These are phyloP conservation scores for Lentinula detonsa DNA, from an alignment of 768 basidiomycete genomes.

Conservation along the genomic window DNA sequence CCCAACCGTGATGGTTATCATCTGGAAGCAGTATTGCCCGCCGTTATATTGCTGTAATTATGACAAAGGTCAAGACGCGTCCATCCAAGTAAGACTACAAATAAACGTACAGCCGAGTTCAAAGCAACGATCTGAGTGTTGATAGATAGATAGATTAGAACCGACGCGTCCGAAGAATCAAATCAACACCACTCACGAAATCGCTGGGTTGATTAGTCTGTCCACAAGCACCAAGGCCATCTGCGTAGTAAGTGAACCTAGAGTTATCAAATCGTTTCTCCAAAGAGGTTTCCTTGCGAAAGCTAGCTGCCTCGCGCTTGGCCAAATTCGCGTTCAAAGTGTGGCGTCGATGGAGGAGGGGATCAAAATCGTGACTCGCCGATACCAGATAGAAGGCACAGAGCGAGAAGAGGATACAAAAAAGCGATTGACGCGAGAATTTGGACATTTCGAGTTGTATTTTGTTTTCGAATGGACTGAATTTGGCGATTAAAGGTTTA, in stretches of 20 bases:
- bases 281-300: neutral
- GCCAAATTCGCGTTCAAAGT: neutral
- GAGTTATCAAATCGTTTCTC: constrained; percentile 2
- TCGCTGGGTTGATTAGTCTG: constrained; percentile 1
- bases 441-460: neutral
- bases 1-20: constrained; percentile 44
- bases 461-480: neutral
- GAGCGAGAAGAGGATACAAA: neutral
- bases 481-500: neutral
- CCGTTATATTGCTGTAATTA: constrained; percentile 1
- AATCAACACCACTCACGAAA: neutral
- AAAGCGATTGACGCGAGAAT: neutral
- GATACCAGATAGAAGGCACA: neutral
- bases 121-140: constrained; percentile 5
- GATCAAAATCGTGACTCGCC: neutral
- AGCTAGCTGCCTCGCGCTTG: constrained; percentile 1
- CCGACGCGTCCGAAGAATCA: neutral
- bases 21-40: constrained; percentile 38
- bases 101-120: constrained; percentile 1
- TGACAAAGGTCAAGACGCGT: neutral
- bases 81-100: neutral
- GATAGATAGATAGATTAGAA: neutral
- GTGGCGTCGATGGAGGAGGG: constrained; percentile 1
- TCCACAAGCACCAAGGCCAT: constrained; percentile 7
- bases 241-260: constrained; percentile 3